A percentile compares a stretch with the other conserved stretches of the same genome.
Conservation (phyloP, 352 stramenopile species). For the Phytophthora pluvialis region DNA sequence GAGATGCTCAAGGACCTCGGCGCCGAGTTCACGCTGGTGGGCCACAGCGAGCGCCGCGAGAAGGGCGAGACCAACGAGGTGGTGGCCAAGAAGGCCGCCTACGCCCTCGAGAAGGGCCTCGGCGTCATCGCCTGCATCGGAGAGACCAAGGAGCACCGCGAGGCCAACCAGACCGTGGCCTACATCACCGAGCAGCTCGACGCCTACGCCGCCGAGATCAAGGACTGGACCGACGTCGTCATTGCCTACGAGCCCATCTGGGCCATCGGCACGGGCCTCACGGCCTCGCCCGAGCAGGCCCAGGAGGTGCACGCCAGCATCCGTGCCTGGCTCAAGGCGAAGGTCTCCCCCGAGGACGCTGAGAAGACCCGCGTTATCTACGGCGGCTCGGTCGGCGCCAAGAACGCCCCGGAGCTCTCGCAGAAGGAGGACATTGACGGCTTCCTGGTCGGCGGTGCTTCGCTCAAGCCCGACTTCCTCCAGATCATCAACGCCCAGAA, state of each 20-base stretch:
- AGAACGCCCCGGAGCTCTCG: conserved; percentile 94
- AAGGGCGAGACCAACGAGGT: conserved; percentile 93
- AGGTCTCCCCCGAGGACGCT: conserved; percentile 92
- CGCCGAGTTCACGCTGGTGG: conserved; percentile 95
- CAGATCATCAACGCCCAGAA: conserved; percentile 96
- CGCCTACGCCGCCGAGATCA: conserved; percentile 86
- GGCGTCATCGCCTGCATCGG: conserved; percentile 97
- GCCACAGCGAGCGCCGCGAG: conserved; percentile 95
- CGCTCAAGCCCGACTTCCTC: conserved; percentile 97
- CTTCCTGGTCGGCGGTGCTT: conserved; percentile 98
- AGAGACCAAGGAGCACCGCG: conserved; percentile 95
- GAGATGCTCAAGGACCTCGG: conserved; percentile 98
- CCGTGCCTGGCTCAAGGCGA: conserved; percentile 92
- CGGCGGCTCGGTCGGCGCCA: conserved; percentile 94
- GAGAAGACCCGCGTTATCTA: conserved; percentile 97
- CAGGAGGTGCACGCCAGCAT: conserved; percentile 98
- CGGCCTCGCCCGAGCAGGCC: conserved; percentile 97
- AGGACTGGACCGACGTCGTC: conserved; percentile 95
- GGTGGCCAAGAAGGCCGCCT: conserved; percentile 95
- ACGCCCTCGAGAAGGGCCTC: conserved; percentile 93
- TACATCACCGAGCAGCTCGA: conserved; percentile 95
- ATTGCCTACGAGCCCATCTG: conserved; percentile 98
- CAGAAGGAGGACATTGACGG: conserved; percentile 98
- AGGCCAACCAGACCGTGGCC: conserved; percentile 93
- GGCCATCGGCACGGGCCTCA: conserved; percentile 98